phyloP scores from a whole-genome alignment of 768 basidiomycete species.

The Mycena vitilis region DNA sequence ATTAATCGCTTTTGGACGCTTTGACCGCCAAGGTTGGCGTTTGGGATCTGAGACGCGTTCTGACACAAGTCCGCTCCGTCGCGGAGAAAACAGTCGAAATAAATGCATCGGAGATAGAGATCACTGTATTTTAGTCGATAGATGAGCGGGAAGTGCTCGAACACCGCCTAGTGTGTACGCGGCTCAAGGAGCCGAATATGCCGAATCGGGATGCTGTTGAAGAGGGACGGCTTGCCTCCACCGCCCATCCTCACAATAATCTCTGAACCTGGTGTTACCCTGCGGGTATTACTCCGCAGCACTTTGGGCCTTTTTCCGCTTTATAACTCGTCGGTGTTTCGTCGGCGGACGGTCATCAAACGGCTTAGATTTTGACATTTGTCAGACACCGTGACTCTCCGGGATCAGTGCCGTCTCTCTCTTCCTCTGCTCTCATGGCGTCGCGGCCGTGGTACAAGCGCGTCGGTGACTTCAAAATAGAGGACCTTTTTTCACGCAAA shows the following conservation, averaged over 20 bases:
- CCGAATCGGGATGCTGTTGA: neutral
- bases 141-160: no score
- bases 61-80: no score
- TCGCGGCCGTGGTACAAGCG: constrained; percentile 49
- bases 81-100: no score
- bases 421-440: constrained; percentile 1
- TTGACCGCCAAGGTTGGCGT: neutral
- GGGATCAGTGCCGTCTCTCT: constrained; percentile 10
- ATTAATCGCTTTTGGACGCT: neutral
- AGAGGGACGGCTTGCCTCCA: neutral
- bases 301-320: no score
- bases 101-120: no score
- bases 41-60: no score
- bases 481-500: constrained; percentile 57
- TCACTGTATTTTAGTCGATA: no score
- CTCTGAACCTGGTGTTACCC: neutral
- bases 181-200: neutral
- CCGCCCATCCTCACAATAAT: no score
- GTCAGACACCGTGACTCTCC: neutral
- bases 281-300: neutral
- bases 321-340: no score
- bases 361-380: no score
- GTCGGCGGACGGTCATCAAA: no score
- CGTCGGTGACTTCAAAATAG: constrained; percentile 53
- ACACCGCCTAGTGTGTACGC: neutral